These are phyloP conservation scores for Canna indica DNA, from an alignment of 176 grass and related monocot genomes.

Conservation along the genomic window DNA sequence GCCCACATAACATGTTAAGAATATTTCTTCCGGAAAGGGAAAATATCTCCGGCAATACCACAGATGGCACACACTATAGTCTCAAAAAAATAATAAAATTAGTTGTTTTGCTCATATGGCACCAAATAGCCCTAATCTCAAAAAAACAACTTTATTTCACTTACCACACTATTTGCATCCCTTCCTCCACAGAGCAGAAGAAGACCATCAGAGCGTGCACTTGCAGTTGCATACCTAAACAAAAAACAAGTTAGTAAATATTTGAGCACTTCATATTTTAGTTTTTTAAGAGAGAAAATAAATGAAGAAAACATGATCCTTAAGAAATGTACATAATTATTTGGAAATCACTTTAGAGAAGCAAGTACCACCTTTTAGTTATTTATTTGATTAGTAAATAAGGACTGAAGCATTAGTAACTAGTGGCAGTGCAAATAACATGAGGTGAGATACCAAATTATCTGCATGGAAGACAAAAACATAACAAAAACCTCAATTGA, in stretches of 20 bases:
- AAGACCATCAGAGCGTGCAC: conserved; percentile 93
- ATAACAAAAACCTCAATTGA: neutral
- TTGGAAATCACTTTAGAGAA: neutral
- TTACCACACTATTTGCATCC: conserved; percentile 95
- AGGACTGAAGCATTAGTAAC: neutral
- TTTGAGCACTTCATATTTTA: neutral
- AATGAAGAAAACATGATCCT: neutral
- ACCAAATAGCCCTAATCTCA: neutral
- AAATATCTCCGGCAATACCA: too few species aligned
- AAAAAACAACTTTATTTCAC: conserved; percentile 21
- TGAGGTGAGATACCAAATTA: neutral
- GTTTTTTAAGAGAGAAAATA: too few species aligned
- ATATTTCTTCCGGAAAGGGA: too few species aligned
- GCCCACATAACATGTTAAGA: too few species aligned
- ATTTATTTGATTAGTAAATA: neutral
- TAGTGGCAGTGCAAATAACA: neutral
- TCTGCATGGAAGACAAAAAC: too few species aligned
- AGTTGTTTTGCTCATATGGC: neutral
- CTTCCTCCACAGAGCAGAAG: conserved; percentile 94
- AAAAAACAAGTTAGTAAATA: conserved; percentile 11
- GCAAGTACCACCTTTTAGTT: neutral
- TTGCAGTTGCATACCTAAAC: conserved; percentile 90
- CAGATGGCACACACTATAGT: too few species aligned
- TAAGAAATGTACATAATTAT: neutral
- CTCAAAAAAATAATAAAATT: neutral